Evolutionary conservation across 305 asterid species (phyloP), one percentile per base, ranked within the genome.

Genomic region (Plantago coronopus): DNA sequence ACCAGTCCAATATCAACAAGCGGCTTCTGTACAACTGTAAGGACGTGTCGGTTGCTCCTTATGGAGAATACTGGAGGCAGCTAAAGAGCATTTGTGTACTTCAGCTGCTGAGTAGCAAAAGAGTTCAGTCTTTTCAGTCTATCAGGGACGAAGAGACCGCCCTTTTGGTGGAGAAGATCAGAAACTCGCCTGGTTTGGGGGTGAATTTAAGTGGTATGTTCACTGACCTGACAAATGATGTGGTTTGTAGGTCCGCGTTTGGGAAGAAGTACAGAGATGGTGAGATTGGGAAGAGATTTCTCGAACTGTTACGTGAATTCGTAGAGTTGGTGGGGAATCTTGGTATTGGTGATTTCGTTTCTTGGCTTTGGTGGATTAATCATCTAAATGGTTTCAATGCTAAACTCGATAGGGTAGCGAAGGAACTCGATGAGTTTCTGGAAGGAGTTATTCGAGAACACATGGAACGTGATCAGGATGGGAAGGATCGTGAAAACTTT

Each of bases 21-120:
- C 63, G 67, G 53, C 83, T 88, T 14, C 13, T 69, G 0, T 83
- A 83, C 47, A 68, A 68, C 40, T 37, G 29, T 17, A 77, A 59
- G 40, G 88, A 79, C 40, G 57, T 84, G 2, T 73, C 76, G 0
- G 45, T 65, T 13, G 50, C 83, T 10, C 81, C 81, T 1, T 81
- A 81, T 29, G 89, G 93, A 0, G 86, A 83, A 23, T 72, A 77
- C 12, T 86, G 89, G 91, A 68, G 82, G 67, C 76, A 78, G 63
- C 7, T 73, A 15, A 80, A 71, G 46, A 75, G 86, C 45, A 57
- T 81, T 12, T 51, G 71, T 22, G 83, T 82, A 19, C 69, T 81
- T 47, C 87, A 86, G 6, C 80, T 84, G 15, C 61, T 84, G 14
- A 86, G 85, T 53, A 61, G 40, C 65, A 81, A 67, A 51, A 69